Base-by-base conservation (phyloP, 1,284 basidiomycete species). In the Trametes pubescens region DNA sequence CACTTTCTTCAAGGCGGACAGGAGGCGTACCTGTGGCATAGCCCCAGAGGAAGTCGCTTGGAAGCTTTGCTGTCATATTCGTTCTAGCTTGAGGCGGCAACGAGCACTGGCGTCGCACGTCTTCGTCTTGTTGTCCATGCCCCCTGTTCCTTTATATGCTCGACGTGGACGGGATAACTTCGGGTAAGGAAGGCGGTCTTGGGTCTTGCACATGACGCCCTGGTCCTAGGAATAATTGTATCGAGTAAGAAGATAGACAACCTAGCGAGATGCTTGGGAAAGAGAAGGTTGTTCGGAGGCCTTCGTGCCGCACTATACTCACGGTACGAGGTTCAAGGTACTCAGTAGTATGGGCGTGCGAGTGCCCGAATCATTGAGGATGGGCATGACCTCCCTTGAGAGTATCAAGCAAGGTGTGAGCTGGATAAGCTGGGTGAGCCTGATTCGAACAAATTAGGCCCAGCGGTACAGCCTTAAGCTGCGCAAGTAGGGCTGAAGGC, bases 31-130 rank as follows among this genome's bases (percentile, higher is more conserved):
- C 74, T 53, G 73, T 76, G 11, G 74, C 74, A 51, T 69, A 75
- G 13, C 74, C 74, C 73, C 74, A 76, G 0, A 68, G 60, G 47
- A 76, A 76, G 44, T 73, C 74, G 32, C 60, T 62, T 16, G 74
- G 73, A 2, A 76, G 67, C 44, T 71, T 58, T 37, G 51, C 62
- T 3, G 64, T 52, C 68, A 70, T 69, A n/a, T 24, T 47, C 11
- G 29, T 32, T 32, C 4, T 32, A 32, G 29, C 16, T 47, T 16
- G 40, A 18, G 18, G 16, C 40, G 14, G 10, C 14, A 4, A 7
- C 18, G 6, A 16, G 40, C 40, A 43, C 40, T 43, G 40, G 16
- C 6, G 18, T 43, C 18, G 14, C 40, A 43, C 40, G 14, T 43
- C 6, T 16, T 43, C 6, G 34, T 4, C 18, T 32, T 14, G 16